These are phyloP conservation scores for Phytopythium helicoides DNA, from an alignment of 352 stramenopile species.

Conservation along the genomic window DNA sequence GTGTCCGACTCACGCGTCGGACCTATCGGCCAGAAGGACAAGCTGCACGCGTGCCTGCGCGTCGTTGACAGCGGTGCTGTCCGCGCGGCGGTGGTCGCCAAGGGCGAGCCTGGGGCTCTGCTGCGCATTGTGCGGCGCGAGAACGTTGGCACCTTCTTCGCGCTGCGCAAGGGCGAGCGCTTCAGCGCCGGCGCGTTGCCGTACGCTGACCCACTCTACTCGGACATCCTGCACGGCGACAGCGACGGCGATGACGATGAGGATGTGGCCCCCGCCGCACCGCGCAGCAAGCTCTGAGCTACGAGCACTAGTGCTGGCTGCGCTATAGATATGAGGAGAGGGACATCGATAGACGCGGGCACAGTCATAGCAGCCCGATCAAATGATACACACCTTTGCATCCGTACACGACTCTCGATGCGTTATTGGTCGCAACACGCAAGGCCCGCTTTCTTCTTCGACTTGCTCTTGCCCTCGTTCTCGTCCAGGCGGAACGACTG, in stretches of 20 bases:
- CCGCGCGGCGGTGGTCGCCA: constrained; percentile 57
- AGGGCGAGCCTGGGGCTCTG: constrained; percentile 58
- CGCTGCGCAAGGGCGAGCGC: constrained; percentile 29
- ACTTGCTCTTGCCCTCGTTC: constrained; percentile 10
- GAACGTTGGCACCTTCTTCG: constrained; percentile 65
- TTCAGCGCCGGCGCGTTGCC: constrained; percentile 46
- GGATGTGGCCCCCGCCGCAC: too few relatives aligned
- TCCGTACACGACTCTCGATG: background rate
- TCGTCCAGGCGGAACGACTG: constrained; percentile 39
- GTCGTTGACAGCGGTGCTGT: constrained; percentile 70
- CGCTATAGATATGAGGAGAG: background rate
- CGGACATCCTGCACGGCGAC: constrained; percentile 37
- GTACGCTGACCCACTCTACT: constrained; percentile 70
- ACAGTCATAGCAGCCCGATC: too few relatives aligned
- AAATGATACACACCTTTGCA: background rate
- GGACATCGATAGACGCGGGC: too few relatives aligned
- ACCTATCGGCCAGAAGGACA: constrained; percentile 71
- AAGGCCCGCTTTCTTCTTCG: background rate
- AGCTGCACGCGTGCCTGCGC: constrained; percentile 76
- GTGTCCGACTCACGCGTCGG: constrained; percentile 56
- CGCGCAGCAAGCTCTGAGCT: constrained; percentile 44
- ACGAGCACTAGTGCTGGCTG: too few relatives aligned
- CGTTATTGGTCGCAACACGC: constrained; percentile 4
- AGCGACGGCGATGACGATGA: constrained; percentile 9
- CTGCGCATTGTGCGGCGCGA: constrained; percentile 68